phyloP scores from a whole-genome alignment of 1,139 yeast species.

The Yamadazyma diddensiae region DNA sequence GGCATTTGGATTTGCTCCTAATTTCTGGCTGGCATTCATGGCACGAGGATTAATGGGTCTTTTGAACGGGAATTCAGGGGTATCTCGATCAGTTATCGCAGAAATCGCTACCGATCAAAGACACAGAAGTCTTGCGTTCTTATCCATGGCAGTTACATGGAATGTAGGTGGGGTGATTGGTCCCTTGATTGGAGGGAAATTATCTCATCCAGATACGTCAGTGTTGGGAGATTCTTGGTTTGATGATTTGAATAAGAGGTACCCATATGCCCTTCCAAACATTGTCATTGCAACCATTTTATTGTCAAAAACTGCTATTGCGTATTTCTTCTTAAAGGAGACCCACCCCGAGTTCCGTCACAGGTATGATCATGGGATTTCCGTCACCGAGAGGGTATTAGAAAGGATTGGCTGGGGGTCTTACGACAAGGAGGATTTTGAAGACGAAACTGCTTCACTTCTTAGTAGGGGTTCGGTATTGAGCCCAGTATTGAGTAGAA shows the following conservation, averaged over 20 bases:
- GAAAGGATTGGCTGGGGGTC: background rate
- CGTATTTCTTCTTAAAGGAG: constrained; percentile 55
- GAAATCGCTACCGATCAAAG: constrained; percentile 52
- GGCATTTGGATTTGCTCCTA: constrained; percentile 49
- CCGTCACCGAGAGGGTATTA: background rate
- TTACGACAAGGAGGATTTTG: background rate
- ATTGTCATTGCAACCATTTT: constrained; percentile 46
- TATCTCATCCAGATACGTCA: constrained; percentile 24
- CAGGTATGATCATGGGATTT: constrained; percentile 45
- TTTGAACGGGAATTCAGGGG: constrained; percentile 59
- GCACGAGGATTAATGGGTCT: constrained; percentile 54
- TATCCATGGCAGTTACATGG: constrained; percentile 55
- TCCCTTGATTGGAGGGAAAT: constrained; percentile 53
- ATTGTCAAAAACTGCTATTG: constrained; percentile 32
- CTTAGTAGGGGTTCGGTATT: no score
- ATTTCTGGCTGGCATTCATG: constrained; percentile 46
- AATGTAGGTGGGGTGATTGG: constrained; percentile 46
- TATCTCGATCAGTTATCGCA: constrained; percentile 56
- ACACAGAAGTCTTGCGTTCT: constrained; percentile 59
- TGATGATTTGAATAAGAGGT: constrained; percentile 9
- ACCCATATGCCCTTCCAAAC: constrained; percentile 61
- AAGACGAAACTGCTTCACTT: constrained; percentile 3
- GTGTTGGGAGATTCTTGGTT: background rate
- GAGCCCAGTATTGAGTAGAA: no score
- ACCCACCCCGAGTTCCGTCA: constrained; percentile 50